These are phyloP conservation scores for Cladosporium sp. DNA, from an alignment of 2,329 filamentous ascomycete species.

Conservation along the genomic window DNA sequence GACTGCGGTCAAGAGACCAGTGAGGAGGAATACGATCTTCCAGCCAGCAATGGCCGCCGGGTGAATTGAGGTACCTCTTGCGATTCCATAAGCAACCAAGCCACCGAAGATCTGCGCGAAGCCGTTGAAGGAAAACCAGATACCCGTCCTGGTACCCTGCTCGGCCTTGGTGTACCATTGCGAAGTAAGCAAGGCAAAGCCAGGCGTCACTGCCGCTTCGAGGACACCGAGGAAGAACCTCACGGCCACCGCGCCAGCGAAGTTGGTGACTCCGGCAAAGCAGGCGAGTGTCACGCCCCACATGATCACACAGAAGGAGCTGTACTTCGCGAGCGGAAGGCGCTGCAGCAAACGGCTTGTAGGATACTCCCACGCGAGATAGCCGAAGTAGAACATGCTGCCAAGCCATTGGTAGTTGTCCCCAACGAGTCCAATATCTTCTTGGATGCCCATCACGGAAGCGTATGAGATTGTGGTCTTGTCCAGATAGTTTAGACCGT, in stretches of 20 bases:
- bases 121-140: slow-evolving; percentile 66
- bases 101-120: slow-evolving; percentile 59
- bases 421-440: slow-evolving; percentile 42
- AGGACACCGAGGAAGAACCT: slow-evolving; percentile 64
- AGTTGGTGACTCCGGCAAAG: slow-evolving; percentile 57
- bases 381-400: slow-evolving; percentile 49
- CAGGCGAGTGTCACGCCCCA: slow-evolving; percentile 58
- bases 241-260: slow-evolving; percentile 55
- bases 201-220: slow-evolving; percentile 62
- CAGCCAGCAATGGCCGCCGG: slow-evolving; percentile 56
- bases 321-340: slow-evolving; percentile 61
- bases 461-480: slow-evolving; percentile 52
- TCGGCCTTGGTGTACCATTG: slow-evolving; percentile 69
- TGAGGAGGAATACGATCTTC: slow-evolving; percentile 45
- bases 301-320: slow-evolving; percentile 56
- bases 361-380: slow-evolving; percentile 58
- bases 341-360: slow-evolving; percentile 59
- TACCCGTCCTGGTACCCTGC: slow-evolving; percentile 55
- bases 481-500: slow-evolving; percentile 57
- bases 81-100: slow-evolving; percentile 57
- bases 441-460: slow-evolving; percentile 44
- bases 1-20: slow-evolving; percentile 37
- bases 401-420: slow-evolving; percentile 47
- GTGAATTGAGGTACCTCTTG: slow-evolving; percentile 47
- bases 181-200: slow-evolving; percentile 60